Conservation (phyloP, 257 asterid species). For the Salvia hispanica region DNA sequence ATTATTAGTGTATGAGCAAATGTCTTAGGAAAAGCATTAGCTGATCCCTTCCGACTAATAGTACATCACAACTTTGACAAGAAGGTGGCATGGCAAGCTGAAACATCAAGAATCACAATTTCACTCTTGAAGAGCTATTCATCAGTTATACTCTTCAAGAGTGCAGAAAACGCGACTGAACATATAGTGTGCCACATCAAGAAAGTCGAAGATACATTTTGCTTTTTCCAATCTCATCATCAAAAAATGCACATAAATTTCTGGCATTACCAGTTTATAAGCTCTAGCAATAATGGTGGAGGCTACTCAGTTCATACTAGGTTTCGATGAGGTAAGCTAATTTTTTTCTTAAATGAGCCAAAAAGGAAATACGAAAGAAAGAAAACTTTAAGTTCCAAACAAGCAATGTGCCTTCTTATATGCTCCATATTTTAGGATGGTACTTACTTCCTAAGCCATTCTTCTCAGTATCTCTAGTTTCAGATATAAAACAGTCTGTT, state of each 20-base stretch:
- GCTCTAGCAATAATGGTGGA: neutral
- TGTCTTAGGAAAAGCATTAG: no score
- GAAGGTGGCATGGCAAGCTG: neutral
- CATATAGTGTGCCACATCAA: neutral
- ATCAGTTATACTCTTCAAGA: neutral
- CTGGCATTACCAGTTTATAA: neutral
- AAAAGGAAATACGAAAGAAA: neutral
- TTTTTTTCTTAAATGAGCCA: neutral
- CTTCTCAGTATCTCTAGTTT: neutral
- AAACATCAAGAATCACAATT: no score
- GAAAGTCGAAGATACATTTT: no score
- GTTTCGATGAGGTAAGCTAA: neutral
- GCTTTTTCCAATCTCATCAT: neutral
- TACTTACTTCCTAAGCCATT: neutral
- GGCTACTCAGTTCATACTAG: conserved; percentile 4
- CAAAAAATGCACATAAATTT: neutral
- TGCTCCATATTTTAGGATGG: neutral
- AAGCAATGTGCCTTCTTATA: neutral
- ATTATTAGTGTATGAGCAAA: no score
- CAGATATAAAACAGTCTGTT: neutral
- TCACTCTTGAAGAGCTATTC: neutral
- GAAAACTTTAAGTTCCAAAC: neutral
- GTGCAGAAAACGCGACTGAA: neutral
- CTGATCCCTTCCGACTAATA: no score
- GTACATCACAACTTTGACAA: neutral